phyloP scores from a whole-genome alignment of 2,329 filamentous ascomycete species.

The Cladophialophora yegresii region DNA sequence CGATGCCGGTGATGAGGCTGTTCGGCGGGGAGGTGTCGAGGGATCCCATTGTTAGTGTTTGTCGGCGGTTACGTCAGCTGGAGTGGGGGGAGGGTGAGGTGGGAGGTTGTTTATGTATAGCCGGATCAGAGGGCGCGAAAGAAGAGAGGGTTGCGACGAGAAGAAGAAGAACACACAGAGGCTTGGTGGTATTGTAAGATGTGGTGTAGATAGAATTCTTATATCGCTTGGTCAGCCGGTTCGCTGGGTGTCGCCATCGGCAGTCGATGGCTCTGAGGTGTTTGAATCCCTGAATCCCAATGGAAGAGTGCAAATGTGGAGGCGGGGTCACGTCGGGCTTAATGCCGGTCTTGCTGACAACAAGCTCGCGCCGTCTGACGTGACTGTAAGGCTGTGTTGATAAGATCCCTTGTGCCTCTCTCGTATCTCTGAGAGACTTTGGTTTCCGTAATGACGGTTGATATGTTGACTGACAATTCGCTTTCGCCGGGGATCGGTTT shows the following conservation, averaged over 20 bases:
- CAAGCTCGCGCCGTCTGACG: background rate
- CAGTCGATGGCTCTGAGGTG: background rate
- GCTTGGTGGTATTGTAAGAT: background rate
- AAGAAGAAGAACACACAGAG: background rate
- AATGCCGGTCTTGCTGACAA: background rate
- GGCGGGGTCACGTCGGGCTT: background rate
- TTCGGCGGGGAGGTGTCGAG: slow-evolving; percentile 7
- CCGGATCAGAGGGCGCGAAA: background rate
- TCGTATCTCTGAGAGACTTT: background rate
- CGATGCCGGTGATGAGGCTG: slow-evolving; percentile 55
- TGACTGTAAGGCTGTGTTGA: background rate
- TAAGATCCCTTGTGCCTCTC: background rate
- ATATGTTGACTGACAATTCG: background rate
- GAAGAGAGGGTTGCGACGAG: too few species aligned
- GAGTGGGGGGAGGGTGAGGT: too few species aligned
- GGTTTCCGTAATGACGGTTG: background rate
- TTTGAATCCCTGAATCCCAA: background rate
- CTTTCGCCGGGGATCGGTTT: background rate
- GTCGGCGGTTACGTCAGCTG: background rate
- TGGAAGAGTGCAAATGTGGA: background rate
- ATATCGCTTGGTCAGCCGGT: background rate
- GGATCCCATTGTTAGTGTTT: slow-evolving; percentile 12
- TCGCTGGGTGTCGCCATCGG: background rate
- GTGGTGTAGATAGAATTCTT: background rate
- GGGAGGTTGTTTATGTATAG: background rate